Base-by-base conservation (phyloP, 2,329 filamentous ascomycete species). In the Colletotrichum sp. region DNA sequence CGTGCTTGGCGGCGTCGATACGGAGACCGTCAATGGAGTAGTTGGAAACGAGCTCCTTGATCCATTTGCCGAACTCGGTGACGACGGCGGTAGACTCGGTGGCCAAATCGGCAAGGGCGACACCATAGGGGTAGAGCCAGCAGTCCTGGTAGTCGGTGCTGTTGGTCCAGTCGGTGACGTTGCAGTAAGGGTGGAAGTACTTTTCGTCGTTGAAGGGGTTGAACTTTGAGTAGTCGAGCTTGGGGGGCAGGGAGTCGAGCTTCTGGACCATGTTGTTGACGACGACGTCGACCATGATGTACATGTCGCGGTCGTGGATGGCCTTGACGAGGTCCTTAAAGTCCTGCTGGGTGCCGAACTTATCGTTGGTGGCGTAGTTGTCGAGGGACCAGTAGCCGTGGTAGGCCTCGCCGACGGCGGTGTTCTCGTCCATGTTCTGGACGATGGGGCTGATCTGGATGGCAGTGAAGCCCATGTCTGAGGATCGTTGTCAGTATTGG, bases 11-110 rank as follows among this genome's bases (percentile, higher is more conserved):
- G 0, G 90, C 92, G 77, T 93, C 91, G 78, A 93, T 89, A 63
- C 91, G 89, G 9, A 92, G 85, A 7, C 91, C 90, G 80, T 92
- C 91, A 85, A 93, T 92, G 21, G 86, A 87, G 80, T 93, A 94
- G 78, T 92, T 90, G 6, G 86, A 81, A 3, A 94, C 89, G 1
- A 94, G 85, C 63, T 85, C 84, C 26, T 81, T 82, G 79, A 94
- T 86, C 93, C 93, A 95, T 26, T 85, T 82, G 71, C 90, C 85
- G 81, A 90, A 91, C 5, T 90, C 84, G 15, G 81, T 80, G 30
- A 87, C 85, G 15, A 94, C 89, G 2, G 83, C 82, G 0, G 83
- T 66, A 30, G 86, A 84, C 44, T 89, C 87, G 1, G 93, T 94
- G 71, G 90, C 85, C 26, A 94, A 81, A 78, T 95, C 93, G 0